Base-by-base conservation (phyloP, 768 basidiomycete species). In the Phylloporus sp. region DNA sequence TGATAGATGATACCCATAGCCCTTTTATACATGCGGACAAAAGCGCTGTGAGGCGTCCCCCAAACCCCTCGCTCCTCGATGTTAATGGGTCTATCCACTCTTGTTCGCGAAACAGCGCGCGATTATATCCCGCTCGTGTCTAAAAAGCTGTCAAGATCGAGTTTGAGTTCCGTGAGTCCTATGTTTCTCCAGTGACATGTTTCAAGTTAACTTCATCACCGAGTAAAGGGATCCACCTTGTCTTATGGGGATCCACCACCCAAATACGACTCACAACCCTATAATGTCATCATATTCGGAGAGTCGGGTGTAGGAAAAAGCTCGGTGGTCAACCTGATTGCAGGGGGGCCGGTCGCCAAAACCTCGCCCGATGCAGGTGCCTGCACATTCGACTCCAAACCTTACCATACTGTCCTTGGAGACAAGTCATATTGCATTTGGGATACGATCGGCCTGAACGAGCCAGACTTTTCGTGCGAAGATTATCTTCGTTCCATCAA, bases 251-350 rank as follows among this genome's bases (percentile, higher is more conserved):
- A 46, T 18, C 35, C 50, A 29, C 64, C 64, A 0, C 56, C 58
- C 23, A 23, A 51, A 29, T 64, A 60, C 26, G 43, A 61, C 38
- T 50, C 56, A 5, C 53, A 49, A 7, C 48, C 53, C 6, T 48
- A 35, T 43, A 66, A 66, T 24, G 59, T 68, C 45, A 31, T 66
- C 39, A 55, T 66, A 43, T 68, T 66, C 12, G 65, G 66, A 22
- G 65, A 66, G 45, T 56, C 65, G 10, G 65, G 65, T 15, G 34
- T 44, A 7, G 70, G 70, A 2, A 77, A 77, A 51, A 77, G 76
- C 50, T 72, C 72, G 2, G 60, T 75, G 27, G 58, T 76, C 55
- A 77, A 76, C 57, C 57, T 77, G 65, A 58, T 77, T 23, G 60
- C 60, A n/a, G 65, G 64, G 10, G 5, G 22, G 0, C 40, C 63